phyloP scores from a whole-genome alignment of 345 rosid species.

The Brassica juncea region DNA sequence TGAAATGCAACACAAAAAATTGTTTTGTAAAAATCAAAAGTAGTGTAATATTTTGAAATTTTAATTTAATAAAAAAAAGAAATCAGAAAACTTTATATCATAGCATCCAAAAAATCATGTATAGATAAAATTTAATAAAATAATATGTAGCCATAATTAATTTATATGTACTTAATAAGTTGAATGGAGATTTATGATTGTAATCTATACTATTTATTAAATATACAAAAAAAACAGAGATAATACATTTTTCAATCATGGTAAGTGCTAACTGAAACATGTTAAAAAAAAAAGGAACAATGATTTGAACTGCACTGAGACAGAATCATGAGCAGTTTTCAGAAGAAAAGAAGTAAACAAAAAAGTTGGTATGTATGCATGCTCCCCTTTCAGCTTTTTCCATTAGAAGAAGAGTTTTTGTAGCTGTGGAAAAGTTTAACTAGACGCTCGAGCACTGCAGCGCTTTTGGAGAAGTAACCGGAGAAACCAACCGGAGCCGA shows the following conservation, averaged over 20 bases:
- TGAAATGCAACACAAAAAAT: too few relatives aligned
- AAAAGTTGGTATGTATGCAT: not conserved
- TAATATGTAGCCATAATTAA: too few relatives aligned
- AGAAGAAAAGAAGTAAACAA: not conserved
- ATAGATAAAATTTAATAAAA: too few relatives aligned
- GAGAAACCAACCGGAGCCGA: constrained; percentile 91
- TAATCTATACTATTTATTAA: too few relatives aligned
- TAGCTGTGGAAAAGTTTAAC: constrained; percentile 78
- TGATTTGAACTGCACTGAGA: constrained; percentile 15
- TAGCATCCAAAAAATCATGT: too few relatives aligned
- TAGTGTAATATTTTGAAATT: too few relatives aligned
- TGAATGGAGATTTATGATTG: too few relatives aligned
- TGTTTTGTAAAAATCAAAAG: too few relatives aligned
- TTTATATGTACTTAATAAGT: too few relatives aligned
- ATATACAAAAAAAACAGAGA: not conserved
- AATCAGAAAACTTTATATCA: too few relatives aligned
- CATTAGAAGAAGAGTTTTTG: constrained; percentile 53
- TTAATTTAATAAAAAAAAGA: too few relatives aligned
- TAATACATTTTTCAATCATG: not conserved
- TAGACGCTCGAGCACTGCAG: constrained; percentile 79
- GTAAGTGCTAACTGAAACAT: not conserved
- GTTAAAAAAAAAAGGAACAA: not conserved
- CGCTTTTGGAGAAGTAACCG: constrained; percentile 93
- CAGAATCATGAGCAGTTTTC: not conserved
- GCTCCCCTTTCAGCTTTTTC: constrained; percentile 3